Conservation (phyloP, 179 eudicot species). For the Beta lomatogona region DNA sequence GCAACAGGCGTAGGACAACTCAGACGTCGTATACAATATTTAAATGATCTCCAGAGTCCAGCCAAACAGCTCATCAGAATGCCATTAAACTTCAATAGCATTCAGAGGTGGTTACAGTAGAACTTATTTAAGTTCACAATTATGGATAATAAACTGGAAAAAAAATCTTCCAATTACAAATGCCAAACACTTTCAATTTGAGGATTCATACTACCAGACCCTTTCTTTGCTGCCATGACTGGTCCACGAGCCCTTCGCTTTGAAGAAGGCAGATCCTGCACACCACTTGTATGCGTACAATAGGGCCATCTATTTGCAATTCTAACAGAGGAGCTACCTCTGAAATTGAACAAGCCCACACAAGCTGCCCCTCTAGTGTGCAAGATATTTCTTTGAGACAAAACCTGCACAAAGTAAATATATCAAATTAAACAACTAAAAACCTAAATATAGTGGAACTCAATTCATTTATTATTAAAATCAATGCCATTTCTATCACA, state of each 20-base stretch:
- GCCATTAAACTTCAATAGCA: background rate
- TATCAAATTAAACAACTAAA: background rate
- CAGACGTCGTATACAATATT: background rate
- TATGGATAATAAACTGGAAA: background rate
- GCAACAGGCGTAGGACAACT: background rate
- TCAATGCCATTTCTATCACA: background rate
- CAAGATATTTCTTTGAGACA: constrained; percentile 59
- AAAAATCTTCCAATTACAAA: background rate
- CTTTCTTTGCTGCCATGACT: constrained; percentile 91
- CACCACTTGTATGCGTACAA: constrained; percentile 44
- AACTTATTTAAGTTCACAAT: background rate
- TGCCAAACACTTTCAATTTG: constrained; percentile 9
- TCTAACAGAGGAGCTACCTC: constrained; percentile 49
- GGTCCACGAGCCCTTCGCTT: constrained; percentile 96
- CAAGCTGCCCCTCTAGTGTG: constrained; percentile 56
- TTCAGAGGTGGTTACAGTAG: background rate
- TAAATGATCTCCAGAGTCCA: background rate
- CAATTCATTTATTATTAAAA: background rate
- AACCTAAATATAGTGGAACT: background rate
- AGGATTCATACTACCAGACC: constrained; percentile 54
- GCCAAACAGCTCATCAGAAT: background rate
- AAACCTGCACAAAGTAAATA: constrained; percentile 44
- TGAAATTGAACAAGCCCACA: constrained; percentile 44
- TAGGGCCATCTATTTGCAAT: constrained; percentile 39
- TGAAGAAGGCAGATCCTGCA: constrained; percentile 50